Conservation (phyloP, 2,329 filamentous ascomycete genomes). For the Fusarium nygamai region DNA sequence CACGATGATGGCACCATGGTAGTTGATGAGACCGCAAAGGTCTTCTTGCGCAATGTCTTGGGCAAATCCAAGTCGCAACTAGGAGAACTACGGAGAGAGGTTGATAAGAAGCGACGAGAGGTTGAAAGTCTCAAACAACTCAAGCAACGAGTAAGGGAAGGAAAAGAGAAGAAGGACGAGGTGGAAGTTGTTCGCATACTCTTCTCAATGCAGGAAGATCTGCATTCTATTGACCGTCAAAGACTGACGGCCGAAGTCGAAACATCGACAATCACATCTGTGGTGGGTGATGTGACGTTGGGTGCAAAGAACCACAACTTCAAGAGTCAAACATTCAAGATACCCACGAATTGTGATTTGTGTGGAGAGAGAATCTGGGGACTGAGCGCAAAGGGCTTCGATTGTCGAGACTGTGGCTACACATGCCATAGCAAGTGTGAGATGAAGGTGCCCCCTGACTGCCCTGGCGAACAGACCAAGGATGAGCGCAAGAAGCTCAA, state of each 20-base stretch:
- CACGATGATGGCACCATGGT: slow-evolving; percentile 91
- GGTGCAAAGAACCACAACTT: slow-evolving; percentile 97
- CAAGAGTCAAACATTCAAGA: slow-evolving; percentile 98
- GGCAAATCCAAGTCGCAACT: slow-evolving; percentile 89
- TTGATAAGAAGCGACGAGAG: slow-evolving; percentile 86
- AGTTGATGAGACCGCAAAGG: slow-evolving; percentile 85
- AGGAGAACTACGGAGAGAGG: slow-evolving; percentile 81
- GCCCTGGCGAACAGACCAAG: slow-evolving; percentile 91
- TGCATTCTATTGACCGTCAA: slow-evolving; percentile 86
- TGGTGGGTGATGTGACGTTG: slow-evolving; percentile 90
- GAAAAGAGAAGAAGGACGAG: slow-evolving; percentile 89
- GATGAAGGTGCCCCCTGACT: slow-evolving; percentile 97
- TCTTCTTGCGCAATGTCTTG: slow-evolving; percentile 91
- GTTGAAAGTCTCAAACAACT: slow-evolving; percentile 80
- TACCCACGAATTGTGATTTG: slow-evolving; percentile 97
- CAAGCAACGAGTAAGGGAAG: slow-evolving; percentile 81
- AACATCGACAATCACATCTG: slow-evolving; percentile 89
- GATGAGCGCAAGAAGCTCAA: slow-evolving; percentile 97
- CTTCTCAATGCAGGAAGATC: slow-evolving; percentile 83
- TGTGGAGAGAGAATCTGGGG: slow-evolving; percentile 98
- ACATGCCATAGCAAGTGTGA: slow-evolving; percentile 99
- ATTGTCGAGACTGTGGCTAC: slow-evolving; percentile 96
- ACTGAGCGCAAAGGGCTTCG: slow-evolving; percentile 93
- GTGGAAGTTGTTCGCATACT: slow-evolving; percentile 85
- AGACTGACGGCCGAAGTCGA: slow-evolving; percentile 92